Conservation (phyloP, 2,329 filamentous ascomycete species). For the Pestalotiopsis sp. region DNA sequence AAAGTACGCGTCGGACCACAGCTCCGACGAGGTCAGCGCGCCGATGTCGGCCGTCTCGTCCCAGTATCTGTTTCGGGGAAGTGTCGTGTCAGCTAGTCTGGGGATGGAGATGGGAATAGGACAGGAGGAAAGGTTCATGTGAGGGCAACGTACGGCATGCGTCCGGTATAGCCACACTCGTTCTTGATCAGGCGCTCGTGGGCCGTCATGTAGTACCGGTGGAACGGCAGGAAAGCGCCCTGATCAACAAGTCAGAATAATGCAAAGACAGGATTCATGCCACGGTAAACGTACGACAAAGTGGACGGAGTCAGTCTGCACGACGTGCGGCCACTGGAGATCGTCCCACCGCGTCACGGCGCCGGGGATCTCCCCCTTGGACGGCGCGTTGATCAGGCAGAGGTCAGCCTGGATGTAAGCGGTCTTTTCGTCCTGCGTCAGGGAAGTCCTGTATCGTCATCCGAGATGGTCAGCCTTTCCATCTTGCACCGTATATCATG, state of each 20-base stretch:
- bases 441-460: neutral
- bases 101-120: too few species aligned
- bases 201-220: slow-evolving; percentile 18
- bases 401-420: slow-evolving; percentile 11
- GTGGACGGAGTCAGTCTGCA: slow-evolving; percentile 6
- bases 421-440: slow-evolving; percentile 5
- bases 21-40: neutral
- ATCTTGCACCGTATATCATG: neutral
- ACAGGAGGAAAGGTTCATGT: neutral
- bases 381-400: slow-evolving; percentile 5
- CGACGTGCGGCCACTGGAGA: slow-evolving; percentile 9
- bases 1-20: slow-evolving; percentile 6
- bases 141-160: slow-evolving; percentile 15
- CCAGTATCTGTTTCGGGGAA: neutral
- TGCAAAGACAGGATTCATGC: too few species aligned
- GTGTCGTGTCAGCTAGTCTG: neutral
- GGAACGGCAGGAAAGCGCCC: slow-evolving; percentile 24
- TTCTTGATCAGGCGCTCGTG: slow-evolving; percentile 18
- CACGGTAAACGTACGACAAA: slow-evolving; percentile 15
- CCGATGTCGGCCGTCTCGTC: slow-evolving; percentile 2
- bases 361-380: slow-evolving; percentile 6
- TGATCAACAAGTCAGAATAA: neutral
- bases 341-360: slow-evolving; percentile 12
- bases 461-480: neutral
- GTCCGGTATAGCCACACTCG: slow-evolving; percentile 21